Conservation (phyloP, 805 yeast genomes). For the Wickerhamiella alocasiicola region DNA sequence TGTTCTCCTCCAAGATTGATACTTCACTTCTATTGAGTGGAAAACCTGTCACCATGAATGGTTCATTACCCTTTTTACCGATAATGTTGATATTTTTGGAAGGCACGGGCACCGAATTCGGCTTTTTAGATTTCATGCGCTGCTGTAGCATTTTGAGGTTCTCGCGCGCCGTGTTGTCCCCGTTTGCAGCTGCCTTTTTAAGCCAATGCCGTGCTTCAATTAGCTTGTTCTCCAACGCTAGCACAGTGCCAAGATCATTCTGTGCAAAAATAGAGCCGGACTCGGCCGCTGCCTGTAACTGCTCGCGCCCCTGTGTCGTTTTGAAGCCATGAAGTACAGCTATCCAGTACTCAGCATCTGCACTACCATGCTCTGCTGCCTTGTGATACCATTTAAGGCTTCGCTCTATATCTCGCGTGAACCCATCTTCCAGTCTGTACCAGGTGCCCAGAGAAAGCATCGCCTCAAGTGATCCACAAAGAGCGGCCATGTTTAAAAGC, state of each 20-base stretch:
- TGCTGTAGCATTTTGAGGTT: constrained; percentile 3
- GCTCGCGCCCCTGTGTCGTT: neutral
- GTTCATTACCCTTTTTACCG: too few relatives aligned
- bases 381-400: constrained; percentile 4
- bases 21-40: too few relatives aligned
- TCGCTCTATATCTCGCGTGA: neutral
- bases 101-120: too few relatives aligned
- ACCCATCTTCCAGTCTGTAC: constrained; percentile 1
- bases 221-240: neutral
- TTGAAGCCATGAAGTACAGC: neutral
- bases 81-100: too few relatives aligned
- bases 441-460: constrained; percentile 2
- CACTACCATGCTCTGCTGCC: neutral
- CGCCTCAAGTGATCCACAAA: neutral
- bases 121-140: too few relatives aligned
- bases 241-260: constrained; percentile 7
- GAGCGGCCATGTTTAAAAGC: constrained; percentile 3
- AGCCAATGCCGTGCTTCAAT: constrained; percentile 4
- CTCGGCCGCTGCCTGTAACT: constrained; percentile 4
- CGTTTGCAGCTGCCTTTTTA: neutral
- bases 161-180: constrained; percentile 5
- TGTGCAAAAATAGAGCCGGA: constrained; percentile 6
- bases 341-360: constrained; percentile 4
- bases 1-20: too few relatives aligned
- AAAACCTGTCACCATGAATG: too few relatives aligned